Evolutionary conservation across 768 basidiomycete genomes (phyloP).

Genomic region (Amanita rimosa): DNA sequence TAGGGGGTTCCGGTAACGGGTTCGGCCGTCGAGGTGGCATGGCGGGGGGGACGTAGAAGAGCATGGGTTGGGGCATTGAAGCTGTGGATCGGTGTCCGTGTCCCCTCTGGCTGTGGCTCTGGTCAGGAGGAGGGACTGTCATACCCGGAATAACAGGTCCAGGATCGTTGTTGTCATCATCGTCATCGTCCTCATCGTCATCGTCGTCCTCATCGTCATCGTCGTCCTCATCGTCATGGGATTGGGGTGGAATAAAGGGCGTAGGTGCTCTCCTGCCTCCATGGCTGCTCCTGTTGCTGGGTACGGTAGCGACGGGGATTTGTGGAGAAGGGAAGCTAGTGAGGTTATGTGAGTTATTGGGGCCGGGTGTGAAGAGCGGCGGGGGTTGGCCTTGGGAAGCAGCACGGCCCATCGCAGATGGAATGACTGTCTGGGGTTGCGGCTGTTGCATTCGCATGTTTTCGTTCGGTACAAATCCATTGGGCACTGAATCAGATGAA

Average conservation of each 20-base stretch:
- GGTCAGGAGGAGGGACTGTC: constrained; percentile 8
- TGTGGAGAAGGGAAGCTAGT: constrained; percentile 7
- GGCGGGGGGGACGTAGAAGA: constrained; percentile 14
- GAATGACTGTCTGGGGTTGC: not conserved
- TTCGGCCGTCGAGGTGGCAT: constrained; percentile 23
- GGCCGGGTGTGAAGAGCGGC: constrained; percentile 9
- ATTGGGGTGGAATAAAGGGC: constrained; percentile 15
- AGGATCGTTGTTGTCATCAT: constrained; percentile 13
- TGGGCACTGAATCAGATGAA: no score
- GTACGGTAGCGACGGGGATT: not conserved
- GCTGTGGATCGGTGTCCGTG: constrained; percentile 12
- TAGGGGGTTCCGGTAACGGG: constrained; percentile 55
- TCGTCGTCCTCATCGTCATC: constrained; percentile 4
- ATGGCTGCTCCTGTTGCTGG: not conserved
- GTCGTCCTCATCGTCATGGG: not conserved
- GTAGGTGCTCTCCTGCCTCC: constrained; percentile 15
- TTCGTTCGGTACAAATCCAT: no score
- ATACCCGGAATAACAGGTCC: constrained; percentile 5
- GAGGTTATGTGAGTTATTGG: constrained; percentile 5
- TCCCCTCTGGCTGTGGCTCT: not conserved
- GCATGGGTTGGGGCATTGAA: constrained; percentile 21
- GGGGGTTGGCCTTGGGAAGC: constrained; percentile 9
- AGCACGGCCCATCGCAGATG: not conserved
- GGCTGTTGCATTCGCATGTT: not conserved
- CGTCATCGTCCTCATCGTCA: not conserved